phyloP scores from a whole-genome alignment of 306 rosid genomes.

The Biancaea sappan region DNA sequence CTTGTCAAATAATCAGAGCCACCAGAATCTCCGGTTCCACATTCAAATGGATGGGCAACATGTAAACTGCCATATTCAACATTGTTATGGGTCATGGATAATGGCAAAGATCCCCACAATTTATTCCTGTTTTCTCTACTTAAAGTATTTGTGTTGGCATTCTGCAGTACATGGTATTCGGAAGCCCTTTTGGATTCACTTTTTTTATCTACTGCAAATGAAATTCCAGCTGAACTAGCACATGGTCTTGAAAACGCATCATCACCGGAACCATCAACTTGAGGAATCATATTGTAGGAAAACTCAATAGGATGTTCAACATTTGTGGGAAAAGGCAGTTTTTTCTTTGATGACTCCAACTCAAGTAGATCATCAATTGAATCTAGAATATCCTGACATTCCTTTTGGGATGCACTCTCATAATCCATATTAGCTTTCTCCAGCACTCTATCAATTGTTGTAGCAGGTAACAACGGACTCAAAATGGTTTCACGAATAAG shows the following conservation, averaged over 20 bases:
- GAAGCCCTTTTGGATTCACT: slow-evolving; percentile 43
- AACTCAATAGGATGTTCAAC: slow-evolving; percentile 29
- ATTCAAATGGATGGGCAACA: slow-evolving; percentile 30
- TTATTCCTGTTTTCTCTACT: slow-evolving; percentile 51
- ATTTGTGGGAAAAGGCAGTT: slow-evolving; percentile 39
- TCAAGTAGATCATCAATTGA: slow-evolving; percentile 63
- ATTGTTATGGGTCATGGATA: slow-evolving; percentile 40
- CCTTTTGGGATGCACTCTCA: slow-evolving; percentile 87
- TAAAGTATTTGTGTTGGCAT: slow-evolving; percentile 36
- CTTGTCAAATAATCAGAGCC: slow-evolving; percentile 37
- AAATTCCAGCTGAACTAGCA: slow-evolving; percentile 46
- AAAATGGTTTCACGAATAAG: slow-evolving; percentile 74
- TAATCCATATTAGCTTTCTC: slow-evolving; percentile 77
- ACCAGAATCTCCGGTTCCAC: slow-evolving; percentile 39
- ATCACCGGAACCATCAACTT: slow-evolving; percentile 70
- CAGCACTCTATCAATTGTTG: slow-evolving; percentile 70
- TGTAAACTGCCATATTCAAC: slow-evolving; percentile 30
- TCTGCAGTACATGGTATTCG: slow-evolving; percentile 36
- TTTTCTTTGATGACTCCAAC: slow-evolving; percentile 53
- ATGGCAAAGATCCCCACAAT: slow-evolving; percentile 74
- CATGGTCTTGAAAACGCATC: slow-evolving; percentile 53
- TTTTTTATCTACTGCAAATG: slow-evolving; percentile 41
- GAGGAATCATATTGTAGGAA: slow-evolving; percentile 57
- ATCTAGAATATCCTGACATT: slow-evolving; percentile 95
- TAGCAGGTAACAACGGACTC: slow-evolving; percentile 77